phyloP scores from a whole-genome alignment of 257 asterid genomes.

The Solanum chilense region DNA sequence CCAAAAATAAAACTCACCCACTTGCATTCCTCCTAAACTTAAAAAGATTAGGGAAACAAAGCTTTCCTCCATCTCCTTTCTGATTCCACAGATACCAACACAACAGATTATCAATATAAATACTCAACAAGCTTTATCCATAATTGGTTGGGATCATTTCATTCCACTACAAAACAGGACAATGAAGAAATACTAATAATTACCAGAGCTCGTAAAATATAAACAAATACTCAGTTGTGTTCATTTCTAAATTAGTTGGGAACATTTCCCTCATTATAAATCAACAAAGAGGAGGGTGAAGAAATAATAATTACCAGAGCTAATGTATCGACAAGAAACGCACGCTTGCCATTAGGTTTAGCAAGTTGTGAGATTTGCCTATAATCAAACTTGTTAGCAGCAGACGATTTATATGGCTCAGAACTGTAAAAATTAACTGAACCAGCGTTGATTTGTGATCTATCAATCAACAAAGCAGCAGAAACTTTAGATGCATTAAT shows the following conservation, averaged over 20 bases:
- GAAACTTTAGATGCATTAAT: background rate
- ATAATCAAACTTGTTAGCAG: conserved; percentile 12
- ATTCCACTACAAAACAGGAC: background rate
- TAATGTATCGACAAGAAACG: conserved; percentile 41
- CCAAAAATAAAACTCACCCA: background rate
- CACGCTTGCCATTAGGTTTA: conserved; percentile 29
- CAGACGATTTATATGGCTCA: conserved; percentile 8
- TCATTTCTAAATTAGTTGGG: background rate
- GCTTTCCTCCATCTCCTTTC: background rate
- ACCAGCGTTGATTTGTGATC: background rate
- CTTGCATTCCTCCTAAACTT: background rate
- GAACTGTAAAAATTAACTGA: conserved; percentile 6
- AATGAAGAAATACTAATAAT: background rate
- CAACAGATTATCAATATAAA: background rate
- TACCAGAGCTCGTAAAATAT: conserved; percentile 23
- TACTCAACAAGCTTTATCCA: background rate
- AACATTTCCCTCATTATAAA: background rate
- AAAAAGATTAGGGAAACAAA: background rate
- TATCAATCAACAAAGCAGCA: background rate
- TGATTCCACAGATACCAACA: background rate
- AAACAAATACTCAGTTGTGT: background rate
- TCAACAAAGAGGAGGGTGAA: background rate
- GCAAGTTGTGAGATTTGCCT: conserved; percentile 45
- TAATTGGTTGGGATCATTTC: background rate
- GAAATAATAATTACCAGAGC: conserved; percentile 26